Evolutionary conservation across 805 yeast genomes (phyloP).

Genomic region (Wickerhamomyces chaumierensis): DNA sequence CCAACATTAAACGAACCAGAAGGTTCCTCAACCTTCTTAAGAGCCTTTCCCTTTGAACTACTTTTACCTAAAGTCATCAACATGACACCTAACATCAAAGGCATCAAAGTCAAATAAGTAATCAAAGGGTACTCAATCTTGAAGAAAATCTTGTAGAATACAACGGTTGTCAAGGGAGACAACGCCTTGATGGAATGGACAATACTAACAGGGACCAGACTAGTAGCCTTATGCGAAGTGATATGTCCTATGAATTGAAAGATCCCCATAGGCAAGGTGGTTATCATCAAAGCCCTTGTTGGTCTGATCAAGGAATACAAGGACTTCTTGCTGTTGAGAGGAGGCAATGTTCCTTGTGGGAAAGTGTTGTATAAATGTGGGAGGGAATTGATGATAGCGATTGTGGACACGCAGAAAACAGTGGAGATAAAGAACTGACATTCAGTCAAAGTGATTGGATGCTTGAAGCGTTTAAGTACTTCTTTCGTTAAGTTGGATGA

Average conservation of each 20-base stretch:
- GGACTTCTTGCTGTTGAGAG: conserved; percentile 22
- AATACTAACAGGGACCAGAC: conserved; percentile 83
- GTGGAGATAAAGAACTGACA: conserved; percentile 74
- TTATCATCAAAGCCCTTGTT: conserved; percentile 35
- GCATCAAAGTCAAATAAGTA: conserved; percentile 72
- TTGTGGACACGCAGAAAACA: conserved; percentile 38
- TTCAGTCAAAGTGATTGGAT: conserved; percentile 86
- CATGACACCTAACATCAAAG: conserved; percentile 79
- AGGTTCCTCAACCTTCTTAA: too few relatives aligned
- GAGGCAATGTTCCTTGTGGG: conserved; percentile 43
- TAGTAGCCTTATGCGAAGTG: conserved; percentile 85
- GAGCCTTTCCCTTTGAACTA: too few relatives aligned
- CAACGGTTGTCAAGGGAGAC: conserved; percentile 81
- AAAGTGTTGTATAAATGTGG: conserved; percentile 20
- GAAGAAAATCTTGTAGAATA: conserved; percentile 58
- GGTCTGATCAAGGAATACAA: conserved; percentile 41
- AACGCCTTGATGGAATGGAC: conserved; percentile 92
- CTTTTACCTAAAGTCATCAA: conserved; percentile 55
- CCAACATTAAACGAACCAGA: conserved; percentile 25
- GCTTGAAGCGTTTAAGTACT: conserved; percentile 56
- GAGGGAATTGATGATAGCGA: conserved; percentile 27
- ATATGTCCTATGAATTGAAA: conserved; percentile 92
- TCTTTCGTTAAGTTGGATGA: conserved; percentile 75
- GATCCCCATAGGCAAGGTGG: conserved; percentile 88
- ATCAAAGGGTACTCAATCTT: conserved; percentile 41